Evolutionary conservation across 2,329 filamentous ascomycete species (phyloP).

Genomic region (Cladosporium cucumerinum): DNA sequence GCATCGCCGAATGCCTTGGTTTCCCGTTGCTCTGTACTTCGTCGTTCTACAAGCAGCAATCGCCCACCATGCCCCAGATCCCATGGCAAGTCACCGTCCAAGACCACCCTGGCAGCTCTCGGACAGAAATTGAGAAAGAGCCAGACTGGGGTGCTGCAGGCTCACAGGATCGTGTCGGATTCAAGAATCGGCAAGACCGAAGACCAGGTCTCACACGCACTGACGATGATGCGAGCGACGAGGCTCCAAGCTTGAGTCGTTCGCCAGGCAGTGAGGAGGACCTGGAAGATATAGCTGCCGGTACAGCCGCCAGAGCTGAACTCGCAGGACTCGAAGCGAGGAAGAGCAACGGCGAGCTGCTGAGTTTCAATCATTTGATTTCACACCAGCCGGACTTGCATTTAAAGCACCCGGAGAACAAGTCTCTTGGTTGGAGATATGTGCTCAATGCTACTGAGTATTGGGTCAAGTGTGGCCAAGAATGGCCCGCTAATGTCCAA

Average conservation of each 20-base stretch:
- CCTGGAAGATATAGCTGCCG: constrained; percentile 21
- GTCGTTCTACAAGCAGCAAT: not conserved
- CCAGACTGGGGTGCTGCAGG: constrained; percentile 40
- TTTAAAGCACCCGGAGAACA: constrained; percentile 43
- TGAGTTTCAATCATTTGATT: constrained; percentile 42
- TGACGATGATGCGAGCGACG: constrained; percentile 15
- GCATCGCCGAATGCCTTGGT: not conserved
- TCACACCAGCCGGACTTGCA: constrained; percentile 39
- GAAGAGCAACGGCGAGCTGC: constrained; percentile 32
- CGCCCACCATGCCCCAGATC: constrained; percentile 28
- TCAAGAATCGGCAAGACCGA: constrained; percentile 37
- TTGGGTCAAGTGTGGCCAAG: constrained; percentile 47
- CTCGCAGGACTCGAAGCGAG: constrained; percentile 29
- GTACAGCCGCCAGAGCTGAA: constrained; percentile 29
- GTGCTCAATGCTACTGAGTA: constrained; percentile 50
- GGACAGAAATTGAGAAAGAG: constrained; percentile 42
- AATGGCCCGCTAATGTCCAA: constrained; percentile 49
- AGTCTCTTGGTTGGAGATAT: constrained; percentile 49
- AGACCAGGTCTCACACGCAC: constrained; percentile 39
- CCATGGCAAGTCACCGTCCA: constrained; percentile 31
- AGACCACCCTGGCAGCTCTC: constrained; percentile 41
- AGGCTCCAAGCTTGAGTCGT: not conserved
- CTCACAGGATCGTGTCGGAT: constrained; percentile 42
- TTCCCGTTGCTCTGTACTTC: too few species aligned
- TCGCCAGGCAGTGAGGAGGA: not conserved